phyloP scores from a whole-genome alignment of 148 eudicot species.

The Dysphania ambrosioides region DNA sequence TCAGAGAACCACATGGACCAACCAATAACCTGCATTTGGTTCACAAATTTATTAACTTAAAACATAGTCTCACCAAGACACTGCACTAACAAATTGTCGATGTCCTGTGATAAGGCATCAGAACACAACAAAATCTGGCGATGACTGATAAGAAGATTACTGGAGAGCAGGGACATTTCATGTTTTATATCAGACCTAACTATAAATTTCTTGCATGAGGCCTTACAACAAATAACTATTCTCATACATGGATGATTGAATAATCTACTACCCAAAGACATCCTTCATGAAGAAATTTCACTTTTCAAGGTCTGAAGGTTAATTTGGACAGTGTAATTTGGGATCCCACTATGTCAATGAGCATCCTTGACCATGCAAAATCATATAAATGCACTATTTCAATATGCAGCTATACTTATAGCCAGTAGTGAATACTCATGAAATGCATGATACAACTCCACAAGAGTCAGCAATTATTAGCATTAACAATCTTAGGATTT shows the following conservation, averaged over 20 bases:
- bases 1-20: slow-evolving; percentile 99
- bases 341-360: background rate
- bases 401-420: background rate
- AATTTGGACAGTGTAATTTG: background rate
- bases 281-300: background rate
- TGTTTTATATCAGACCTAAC: background rate
- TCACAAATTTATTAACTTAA: background rate
- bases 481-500: background rate
- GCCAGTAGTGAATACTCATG: background rate
- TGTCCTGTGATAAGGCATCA: background rate
- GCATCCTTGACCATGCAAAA: background rate
- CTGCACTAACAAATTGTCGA: background rate
- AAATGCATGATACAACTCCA: background rate
- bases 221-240: background rate
- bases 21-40: slow-evolving; percentile 66
- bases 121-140: background rate
- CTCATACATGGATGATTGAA: background rate
- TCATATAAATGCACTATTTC: background rate
- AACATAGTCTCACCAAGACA: background rate
- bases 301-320: background rate
- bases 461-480: background rate
- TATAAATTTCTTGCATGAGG: background rate
- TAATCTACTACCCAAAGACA: background rate
- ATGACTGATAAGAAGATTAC: background rate
- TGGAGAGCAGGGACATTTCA: background rate